A percentile compares a stretch with the other conserved stretches of the same genome.
These are phyloP conservation scores for Populus pruinosa DNA, from an alignment of 345 rosid genomes.

Conservation along the genomic window DNA sequence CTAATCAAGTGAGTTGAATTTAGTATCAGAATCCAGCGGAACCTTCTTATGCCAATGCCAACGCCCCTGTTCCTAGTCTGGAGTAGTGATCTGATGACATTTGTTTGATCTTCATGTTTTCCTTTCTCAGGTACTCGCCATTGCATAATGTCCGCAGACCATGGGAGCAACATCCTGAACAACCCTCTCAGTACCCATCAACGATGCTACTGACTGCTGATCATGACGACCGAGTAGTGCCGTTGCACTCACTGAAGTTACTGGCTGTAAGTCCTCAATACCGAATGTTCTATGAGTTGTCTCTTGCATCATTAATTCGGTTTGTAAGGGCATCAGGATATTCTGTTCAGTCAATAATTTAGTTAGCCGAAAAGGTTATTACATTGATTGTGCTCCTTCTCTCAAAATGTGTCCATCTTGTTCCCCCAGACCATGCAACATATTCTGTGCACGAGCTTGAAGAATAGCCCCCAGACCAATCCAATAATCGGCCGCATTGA, in stretches of 20 bases:
- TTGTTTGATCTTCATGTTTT: neutral
- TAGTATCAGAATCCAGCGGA: neutral
- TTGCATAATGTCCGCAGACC: constrained; percentile 91
- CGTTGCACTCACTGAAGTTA: constrained; percentile 76
- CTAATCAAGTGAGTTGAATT: constrained; percentile 58
- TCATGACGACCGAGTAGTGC: constrained; percentile 91
- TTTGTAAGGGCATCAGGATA: neutral
- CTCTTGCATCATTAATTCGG: neutral
- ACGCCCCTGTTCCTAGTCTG: neutral
- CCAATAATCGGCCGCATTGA: constrained; percentile 85
- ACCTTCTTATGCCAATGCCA: neutral
- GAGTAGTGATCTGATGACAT: neutral
- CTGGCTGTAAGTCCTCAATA: constrained; percentile 58
- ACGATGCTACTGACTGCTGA: constrained; percentile 95
- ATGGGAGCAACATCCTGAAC: constrained; percentile 56
- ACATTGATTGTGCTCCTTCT: neutral
- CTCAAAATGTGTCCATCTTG: neutral
- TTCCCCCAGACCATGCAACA: constrained; percentile 76
- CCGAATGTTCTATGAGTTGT: neutral
- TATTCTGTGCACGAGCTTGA: constrained; percentile 58
- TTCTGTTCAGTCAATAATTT: neutral
- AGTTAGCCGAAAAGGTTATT: neutral
- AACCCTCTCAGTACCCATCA: constrained; percentile 63
- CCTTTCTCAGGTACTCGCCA: constrained; percentile 69
- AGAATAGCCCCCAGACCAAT: constrained; percentile 79